Evolutionary conservation across 2,329 filamentous ascomycete genomes (phyloP), one percentile per base, ranked within the genome.

Genomic region (Emericellopsis cladophorae): DNA sequence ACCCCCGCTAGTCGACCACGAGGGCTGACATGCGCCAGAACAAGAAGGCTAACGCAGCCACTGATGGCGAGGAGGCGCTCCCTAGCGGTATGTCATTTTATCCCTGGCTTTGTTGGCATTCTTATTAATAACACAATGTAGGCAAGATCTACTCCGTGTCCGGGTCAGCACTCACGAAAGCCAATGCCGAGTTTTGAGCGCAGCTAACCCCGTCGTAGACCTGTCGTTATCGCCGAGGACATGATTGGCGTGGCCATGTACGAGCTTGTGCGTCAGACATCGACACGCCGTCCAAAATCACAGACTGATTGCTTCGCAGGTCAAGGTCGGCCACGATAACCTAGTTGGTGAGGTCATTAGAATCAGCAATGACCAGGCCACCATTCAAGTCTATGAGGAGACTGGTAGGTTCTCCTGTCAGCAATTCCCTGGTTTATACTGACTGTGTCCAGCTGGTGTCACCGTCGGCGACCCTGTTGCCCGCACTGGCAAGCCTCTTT

Each of bases 161-260:
- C 49, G 80, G 79, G 72, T 76, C 52, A 60, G 70, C 22, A 35
- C 38, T 40, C 40, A 15, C 38, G 36, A 36, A 34, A 23, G 4
- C 36, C 41, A 38, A 38, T 36, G 29, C 31, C 43, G 42, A 45
- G 39, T 35, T 26, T 32, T 10, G 26, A 34, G 23, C 40, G 24
- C 43, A 42, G 40, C 51, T 51, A 48, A 54, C 44, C 47, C 44
- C 23, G 42, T 37, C 36, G 35, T 49, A 81, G 85, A 51, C 92
- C 92, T 58, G 92, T 98, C 72, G 82, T 98, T 55, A 77, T 98
- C 53, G 92, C 90, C 60, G 90, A 96, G 71, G 81, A 95, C 66
- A 95, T 98, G 89, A 87, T 90, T 59, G 92, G 92, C 64, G 92
- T 92, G 75, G 89, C 92, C 64, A 98, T 98, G 92, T 95, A 96